Evolutionary conservation across 768 basidiomycete species (phyloP).

Genomic region (Mycena polygramma): DNA sequence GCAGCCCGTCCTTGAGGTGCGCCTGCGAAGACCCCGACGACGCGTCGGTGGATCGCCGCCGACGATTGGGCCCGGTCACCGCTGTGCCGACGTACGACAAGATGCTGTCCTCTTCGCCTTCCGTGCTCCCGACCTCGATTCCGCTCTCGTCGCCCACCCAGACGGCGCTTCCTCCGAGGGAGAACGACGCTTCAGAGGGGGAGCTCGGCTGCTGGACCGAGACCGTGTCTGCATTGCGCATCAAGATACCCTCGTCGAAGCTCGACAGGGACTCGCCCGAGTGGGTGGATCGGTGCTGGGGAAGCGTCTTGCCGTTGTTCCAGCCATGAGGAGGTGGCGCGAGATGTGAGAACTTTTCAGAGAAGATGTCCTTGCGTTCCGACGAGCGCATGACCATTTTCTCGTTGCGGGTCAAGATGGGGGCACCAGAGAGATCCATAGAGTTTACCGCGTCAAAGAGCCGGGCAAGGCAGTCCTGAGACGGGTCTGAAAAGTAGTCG

Average conservation of each 20-base stretch:
- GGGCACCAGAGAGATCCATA: slow-evolving; percentile 87
- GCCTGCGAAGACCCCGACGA: slow-evolving; percentile 79
- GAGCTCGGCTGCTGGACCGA: slow-evolving; percentile 57
- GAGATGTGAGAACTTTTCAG: slow-evolving; percentile 78
- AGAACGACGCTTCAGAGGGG: slow-evolving; percentile 81
- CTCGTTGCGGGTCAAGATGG: slow-evolving; percentile 83
- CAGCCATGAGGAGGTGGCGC: slow-evolving; percentile 46
- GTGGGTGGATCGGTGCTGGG: slow-evolving; percentile 62
- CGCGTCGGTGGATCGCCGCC: slow-evolving; percentile 78
- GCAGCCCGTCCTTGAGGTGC: slow-evolving; percentile 55
- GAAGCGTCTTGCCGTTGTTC: slow-evolving; percentile 42
- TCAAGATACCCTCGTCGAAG: slow-evolving; percentile 76
- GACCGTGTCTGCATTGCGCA: slow-evolving; percentile 54
- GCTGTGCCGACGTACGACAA: slow-evolving; percentile 57
- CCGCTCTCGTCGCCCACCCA: slow-evolving; percentile 87
- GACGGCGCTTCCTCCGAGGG: slow-evolving; percentile 83
- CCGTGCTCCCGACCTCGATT: slow-evolving; percentile 61
- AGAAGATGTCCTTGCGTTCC: slow-evolving; percentile 92
- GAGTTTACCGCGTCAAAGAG: slow-evolving; percentile 95
- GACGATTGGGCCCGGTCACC: slow-evolving; percentile 56
- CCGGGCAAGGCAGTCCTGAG: slow-evolving; percentile 89
- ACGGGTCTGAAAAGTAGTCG: slow-evolving; percentile 92
- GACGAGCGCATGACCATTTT: slow-evolving; percentile 91
- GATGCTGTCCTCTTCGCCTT: slow-evolving; percentile 56
- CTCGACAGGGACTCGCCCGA: slow-evolving; percentile 76